Evolutionary conservation across 1,284 basidiomycete species (phyloP).

Genomic region (Apiotrichum sp.): DNA sequence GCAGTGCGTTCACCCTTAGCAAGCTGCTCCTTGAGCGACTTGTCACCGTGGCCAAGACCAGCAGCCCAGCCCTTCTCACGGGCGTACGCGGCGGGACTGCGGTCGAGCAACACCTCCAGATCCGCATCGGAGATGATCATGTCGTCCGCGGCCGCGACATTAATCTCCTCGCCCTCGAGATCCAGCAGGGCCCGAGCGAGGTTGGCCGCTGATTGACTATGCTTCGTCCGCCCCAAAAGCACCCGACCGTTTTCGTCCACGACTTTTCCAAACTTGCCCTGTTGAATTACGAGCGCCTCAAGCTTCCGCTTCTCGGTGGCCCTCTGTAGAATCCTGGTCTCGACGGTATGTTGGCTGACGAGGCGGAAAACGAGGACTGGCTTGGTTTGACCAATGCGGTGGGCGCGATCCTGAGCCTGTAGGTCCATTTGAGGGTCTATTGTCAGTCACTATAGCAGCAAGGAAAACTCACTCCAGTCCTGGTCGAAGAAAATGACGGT

Average conservation of each 20-base stretch:
- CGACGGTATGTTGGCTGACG: slow-evolving; percentile 79
- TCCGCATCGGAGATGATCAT: slow-evolving; percentile 75
- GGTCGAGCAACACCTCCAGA: slow-evolving; percentile 71
- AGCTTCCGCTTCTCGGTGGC: slow-evolving; percentile 82
- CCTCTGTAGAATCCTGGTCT: slow-evolving; percentile 82
- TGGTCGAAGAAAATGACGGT: slow-evolving; percentile 93
- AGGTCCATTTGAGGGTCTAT: slow-evolving; percentile 91
- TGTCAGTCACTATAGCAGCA: background rate
- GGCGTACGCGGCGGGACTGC: slow-evolving; percentile 70
- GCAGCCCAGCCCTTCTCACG: slow-evolving; percentile 70
- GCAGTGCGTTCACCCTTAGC: slow-evolving; percentile 52
- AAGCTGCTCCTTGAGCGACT: slow-evolving; percentile 38
- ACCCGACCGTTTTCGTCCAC: slow-evolving; percentile 53
- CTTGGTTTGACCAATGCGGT: slow-evolving; percentile 87
- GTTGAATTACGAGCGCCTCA: slow-evolving; percentile 88
- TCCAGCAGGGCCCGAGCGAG: slow-evolving; percentile 72
- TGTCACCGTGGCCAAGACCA: slow-evolving; percentile 33
- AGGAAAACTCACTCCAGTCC: slow-evolving; percentile 68
- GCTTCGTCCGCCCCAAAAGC: slow-evolving; percentile 45
- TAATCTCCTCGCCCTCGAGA: slow-evolving; percentile 81
- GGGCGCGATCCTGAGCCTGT: slow-evolving; percentile 91
- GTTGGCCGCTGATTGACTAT: slow-evolving; percentile 57
- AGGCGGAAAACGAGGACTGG: slow-evolving; percentile 84
- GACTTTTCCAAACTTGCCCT: slow-evolving; percentile 69
- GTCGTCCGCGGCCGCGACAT: slow-evolving; percentile 71